Percentiles rank a stretch among this genome's conserved stretches.
These are phyloP conservation scores for Suillus spraguei DNA, from an alignment of 768 basidiomycete genomes.

Conservation along the genomic window DNA sequence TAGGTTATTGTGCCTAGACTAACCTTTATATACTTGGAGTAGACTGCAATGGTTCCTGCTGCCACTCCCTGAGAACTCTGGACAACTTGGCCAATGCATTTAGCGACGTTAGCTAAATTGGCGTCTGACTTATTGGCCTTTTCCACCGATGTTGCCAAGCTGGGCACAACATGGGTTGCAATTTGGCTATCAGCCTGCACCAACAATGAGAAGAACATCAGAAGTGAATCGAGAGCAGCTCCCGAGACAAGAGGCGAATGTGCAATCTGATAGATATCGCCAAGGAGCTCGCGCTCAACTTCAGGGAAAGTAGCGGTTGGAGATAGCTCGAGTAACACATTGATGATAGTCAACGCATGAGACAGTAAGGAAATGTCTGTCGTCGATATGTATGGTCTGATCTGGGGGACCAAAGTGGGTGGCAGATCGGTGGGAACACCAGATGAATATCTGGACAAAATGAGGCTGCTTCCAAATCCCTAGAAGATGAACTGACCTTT, in stretches of 20 bases:
- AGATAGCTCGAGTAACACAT: conserved; percentile 68
- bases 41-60: conserved; percentile 83
- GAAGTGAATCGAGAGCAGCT: conserved; percentile 76
- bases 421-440: conserved; percentile 61
- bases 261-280: conserved; percentile 67
- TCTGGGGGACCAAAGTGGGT: conserved; percentile 64
- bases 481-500: conserved; percentile 47
- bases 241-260: conserved; percentile 81
- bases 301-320: conserved; percentile 72
- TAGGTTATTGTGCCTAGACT: conserved; percentile 4
- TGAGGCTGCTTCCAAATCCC: background rate
- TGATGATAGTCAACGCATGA: conserved; percentile 65
- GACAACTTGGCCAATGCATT: conserved; percentile 84
- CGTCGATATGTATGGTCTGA: conserved; percentile 75
- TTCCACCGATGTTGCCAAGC: conserved; percentile 65
- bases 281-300: conserved; percentile 70
- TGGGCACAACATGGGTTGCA: conserved; percentile 79
- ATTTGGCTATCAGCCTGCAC: conserved; percentile 84
- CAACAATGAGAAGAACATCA: conserved; percentile 80
- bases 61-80: conserved; percentile 69
- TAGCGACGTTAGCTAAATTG: conserved; percentile 74
- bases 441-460: conserved; percentile 44
- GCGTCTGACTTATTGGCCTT: conserved; percentile 61
- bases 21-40: conserved; percentile 81
- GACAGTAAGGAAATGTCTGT: conserved; percentile 80